Conservation (phyloP, 2,329 filamentous ascomycete genomes). For the Neonectria coccinea region DNA sequence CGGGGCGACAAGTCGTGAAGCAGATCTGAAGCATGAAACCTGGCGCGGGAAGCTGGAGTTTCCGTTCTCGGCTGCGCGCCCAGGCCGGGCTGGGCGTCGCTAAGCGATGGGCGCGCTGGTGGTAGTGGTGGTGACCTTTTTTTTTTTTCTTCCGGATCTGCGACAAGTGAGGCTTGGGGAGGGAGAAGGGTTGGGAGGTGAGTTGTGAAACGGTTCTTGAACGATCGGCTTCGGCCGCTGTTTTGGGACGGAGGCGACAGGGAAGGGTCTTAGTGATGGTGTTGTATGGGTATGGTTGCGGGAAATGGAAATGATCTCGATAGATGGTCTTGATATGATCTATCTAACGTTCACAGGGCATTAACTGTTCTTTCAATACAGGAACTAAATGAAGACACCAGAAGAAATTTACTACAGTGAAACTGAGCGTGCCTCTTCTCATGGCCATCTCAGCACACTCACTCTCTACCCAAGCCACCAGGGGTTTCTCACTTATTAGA, state of each 20-base stretch:
- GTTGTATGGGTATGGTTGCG: background rate
- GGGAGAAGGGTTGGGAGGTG: background rate
- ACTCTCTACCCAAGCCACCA: background rate
- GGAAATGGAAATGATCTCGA: too few species aligned
- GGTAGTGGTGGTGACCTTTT: background rate
- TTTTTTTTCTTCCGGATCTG: constrained; percentile 11
- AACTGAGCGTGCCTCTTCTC: background rate
- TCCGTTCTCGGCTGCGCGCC: constrained; percentile 28
- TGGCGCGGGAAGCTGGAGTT: constrained; percentile 35
- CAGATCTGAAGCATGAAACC: constrained; percentile 44
- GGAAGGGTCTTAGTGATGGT: background rate
- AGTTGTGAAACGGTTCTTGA: constrained; percentile 23
- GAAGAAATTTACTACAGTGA: background rate
- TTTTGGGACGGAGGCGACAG: constrained; percentile 11
- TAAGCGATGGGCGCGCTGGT: constrained; percentile 6
- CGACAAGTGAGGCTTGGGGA: background rate
- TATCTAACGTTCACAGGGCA: too few species aligned
- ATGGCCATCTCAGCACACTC: background rate
- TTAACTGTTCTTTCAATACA: too few species aligned
- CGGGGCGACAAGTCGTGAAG: constrained; percentile 33
- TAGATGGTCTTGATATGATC: background rate
- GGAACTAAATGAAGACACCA: background rate
- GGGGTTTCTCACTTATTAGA: background rate
- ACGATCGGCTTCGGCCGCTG: constrained; percentile 24
- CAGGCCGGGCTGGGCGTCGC: background rate